A percentile compares a stretch with the other conserved stretches of the same genome.
These are phyloP conservation scores for Agrocybe chaxingu DNA, from an alignment of 768 basidiomycete species.

Conservation along the genomic window DNA sequence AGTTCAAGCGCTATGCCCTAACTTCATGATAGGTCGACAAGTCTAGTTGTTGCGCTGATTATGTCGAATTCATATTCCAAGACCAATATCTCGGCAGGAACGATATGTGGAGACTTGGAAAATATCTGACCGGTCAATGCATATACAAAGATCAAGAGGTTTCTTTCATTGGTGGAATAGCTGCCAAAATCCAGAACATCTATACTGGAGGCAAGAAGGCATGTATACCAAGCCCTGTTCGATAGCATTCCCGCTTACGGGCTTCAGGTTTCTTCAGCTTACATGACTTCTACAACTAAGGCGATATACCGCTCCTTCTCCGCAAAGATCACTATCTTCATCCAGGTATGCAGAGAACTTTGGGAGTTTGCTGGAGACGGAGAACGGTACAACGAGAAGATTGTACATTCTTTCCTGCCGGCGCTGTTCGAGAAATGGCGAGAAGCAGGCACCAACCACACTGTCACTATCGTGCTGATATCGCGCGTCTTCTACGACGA, in stretches of 20 bases:
- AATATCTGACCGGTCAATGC: slow-evolving; percentile 76
- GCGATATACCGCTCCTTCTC: slow-evolving; percentile 87
- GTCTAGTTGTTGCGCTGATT: slow-evolving; percentile 59
- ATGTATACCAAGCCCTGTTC: slow-evolving; percentile 11
- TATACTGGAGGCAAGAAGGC: slow-evolving; percentile 71
- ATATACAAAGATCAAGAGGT: slow-evolving; percentile 84
- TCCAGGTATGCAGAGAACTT: slow-evolving; percentile 93
- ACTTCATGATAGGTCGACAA: slow-evolving; percentile 57
- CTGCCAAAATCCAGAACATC: slow-evolving; percentile 79
- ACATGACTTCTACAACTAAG: slow-evolving; percentile 80
- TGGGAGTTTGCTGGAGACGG: slow-evolving; percentile 98
- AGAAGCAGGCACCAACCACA: slow-evolving; percentile 84
- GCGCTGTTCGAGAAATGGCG: slow-evolving; percentile 84
- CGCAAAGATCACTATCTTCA: slow-evolving; percentile 89
- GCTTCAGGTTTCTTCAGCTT: slow-evolving; percentile 75
- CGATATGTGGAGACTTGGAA: slow-evolving; percentile 95
- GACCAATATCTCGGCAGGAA: slow-evolving; percentile 95
- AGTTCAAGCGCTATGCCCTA: slow-evolving; percentile 1
- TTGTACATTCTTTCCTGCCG: slow-evolving; percentile 95
- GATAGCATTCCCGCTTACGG: neutral
- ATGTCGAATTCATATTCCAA: slow-evolving; percentile 88
- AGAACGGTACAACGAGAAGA: slow-evolving; percentile 93
- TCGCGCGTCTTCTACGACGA: slow-evolving; percentile 89
- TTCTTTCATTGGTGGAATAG: slow-evolving; percentile 77
- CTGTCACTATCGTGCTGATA: slow-evolving; percentile 90